Percentiles rank a stretch among this genome's conserved stretches.
Conservation (phyloP, 2,329 filamentous ascomycete species). For the Phoma sp. region DNA sequence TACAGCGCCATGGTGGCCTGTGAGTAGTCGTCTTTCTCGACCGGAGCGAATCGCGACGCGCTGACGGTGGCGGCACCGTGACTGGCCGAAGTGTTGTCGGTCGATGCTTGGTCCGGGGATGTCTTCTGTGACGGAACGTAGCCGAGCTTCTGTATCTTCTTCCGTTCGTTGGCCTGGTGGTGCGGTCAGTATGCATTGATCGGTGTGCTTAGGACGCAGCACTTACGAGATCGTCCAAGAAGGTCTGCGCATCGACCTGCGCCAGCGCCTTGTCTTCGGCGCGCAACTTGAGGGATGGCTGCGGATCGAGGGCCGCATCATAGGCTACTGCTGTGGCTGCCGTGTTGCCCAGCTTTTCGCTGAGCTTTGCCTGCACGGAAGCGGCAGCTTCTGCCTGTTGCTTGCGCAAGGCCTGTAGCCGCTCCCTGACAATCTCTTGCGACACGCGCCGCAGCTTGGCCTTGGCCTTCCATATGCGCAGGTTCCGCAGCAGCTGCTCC, state of each 20-base stretch:
- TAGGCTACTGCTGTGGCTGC: slow-evolving; percentile 26
- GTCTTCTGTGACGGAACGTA: slow-evolving; percentile 67
- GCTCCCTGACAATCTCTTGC: slow-evolving; percentile 73
- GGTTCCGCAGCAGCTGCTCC: slow-evolving; percentile 85
- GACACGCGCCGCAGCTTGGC: slow-evolving; percentile 81
- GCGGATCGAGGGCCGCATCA: slow-evolving; percentile 63
- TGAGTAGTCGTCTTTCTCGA: slow-evolving; percentile 79
- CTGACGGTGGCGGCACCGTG: slow-evolving; percentile 58
- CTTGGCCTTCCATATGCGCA: slow-evolving; percentile 90
- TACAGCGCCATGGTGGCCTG: slow-evolving; percentile 87
- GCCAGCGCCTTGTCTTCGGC: slow-evolving; percentile 67
- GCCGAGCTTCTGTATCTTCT: slow-evolving; percentile 67
- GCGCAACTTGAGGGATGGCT: slow-evolving; percentile 68
- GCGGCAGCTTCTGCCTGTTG: slow-evolving; percentile 72
- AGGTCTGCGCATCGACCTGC: slow-evolving; percentile 63
- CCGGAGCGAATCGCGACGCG: slow-evolving; percentile 71
- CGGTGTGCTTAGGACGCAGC: background rate
- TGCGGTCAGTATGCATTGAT: background rate
- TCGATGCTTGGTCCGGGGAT: slow-evolving; percentile 32
- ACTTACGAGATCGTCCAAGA: slow-evolving; percentile 62
- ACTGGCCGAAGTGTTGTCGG: slow-evolving; percentile 40
- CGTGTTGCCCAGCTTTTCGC: slow-evolving; percentile 48
- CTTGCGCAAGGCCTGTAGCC: slow-evolving; percentile 69
- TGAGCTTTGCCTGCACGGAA: slow-evolving; percentile 59
- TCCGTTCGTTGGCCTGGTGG: slow-evolving; percentile 59